These are phyloP conservation scores for Aureoboletus auriporus DNA, from an alignment of 768 basidiomycete species.

Conservation along the genomic window DNA sequence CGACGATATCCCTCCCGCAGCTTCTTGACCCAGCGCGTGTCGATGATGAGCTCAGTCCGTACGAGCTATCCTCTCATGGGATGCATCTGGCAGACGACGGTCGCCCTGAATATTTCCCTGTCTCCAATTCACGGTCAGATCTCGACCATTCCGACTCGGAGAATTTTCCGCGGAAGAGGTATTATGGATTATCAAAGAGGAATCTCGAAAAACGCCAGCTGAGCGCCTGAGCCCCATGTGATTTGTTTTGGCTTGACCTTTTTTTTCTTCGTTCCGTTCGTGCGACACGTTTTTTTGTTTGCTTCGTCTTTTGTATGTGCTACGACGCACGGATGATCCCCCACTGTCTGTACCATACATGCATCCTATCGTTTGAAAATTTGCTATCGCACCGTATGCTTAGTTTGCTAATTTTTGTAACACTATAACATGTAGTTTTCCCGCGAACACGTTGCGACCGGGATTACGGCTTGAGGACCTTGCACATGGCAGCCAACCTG, in stretches of 20 bases:
- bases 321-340: conserved; percentile 20
- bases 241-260: conserved; percentile 5
- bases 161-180: conserved; percentile 20
- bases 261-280: conserved; percentile 3
- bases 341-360: conserved; percentile 24
- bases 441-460: conserved; percentile 19
- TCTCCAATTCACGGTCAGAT: conserved; percentile 35
- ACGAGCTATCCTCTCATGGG: conserved; percentile 23
- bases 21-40: conserved; percentile 22
- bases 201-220: conserved; percentile 25
- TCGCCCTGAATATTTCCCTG: conserved; percentile 31
- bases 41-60: conserved; percentile 23
- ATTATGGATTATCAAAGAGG: conserved; percentile 15
- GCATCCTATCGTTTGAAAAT: conserved; percentile 17
- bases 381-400: conserved; percentile 23
- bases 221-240: conserved; percentile 20
- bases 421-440: conserved; percentile 15
- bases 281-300: background rate
- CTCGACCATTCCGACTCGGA: conserved; percentile 28
- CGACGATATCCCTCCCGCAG: conserved; percentile 25
- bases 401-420: conserved; percentile 30
- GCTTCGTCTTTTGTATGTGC: conserved; percentile 2
- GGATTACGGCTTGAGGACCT: conserved; percentile 26
- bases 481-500: conserved; percentile 41
- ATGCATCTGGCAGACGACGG: conserved; percentile 19